phyloP scores from a whole-genome alignment of 2,329 filamentous ascomycete species.

The Monilinia aucupariae region DNA sequence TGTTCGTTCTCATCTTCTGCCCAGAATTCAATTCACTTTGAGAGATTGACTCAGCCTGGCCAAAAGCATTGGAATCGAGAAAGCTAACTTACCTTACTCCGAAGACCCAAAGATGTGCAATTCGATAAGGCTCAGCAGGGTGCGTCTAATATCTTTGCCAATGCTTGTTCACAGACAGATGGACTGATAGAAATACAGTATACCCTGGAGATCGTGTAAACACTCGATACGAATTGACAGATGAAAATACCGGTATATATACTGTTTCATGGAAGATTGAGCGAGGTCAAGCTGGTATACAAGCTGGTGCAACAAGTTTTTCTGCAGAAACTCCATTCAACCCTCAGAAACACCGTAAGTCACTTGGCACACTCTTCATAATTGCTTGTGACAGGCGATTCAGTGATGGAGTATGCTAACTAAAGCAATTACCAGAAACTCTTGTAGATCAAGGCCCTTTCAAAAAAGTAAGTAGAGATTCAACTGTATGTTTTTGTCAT shows the following conservation, averaged over 20 bases:
- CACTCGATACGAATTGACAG: neutral
- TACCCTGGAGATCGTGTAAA: constrained; percentile 1
- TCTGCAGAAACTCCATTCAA: neutral
- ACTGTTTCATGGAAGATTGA: neutral
- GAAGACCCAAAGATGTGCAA: neutral
- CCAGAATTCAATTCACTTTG: neutral
- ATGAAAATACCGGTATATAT: neutral
- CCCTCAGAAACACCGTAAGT: constrained; percentile 1
- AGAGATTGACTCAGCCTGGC: neutral
- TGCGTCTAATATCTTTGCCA: neutral
- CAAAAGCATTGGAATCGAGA: neutral
- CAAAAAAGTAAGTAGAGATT: neutral
- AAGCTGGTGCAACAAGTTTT: neutral
- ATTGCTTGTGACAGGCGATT: too few relatives aligned
- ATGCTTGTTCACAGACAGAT: neutral
- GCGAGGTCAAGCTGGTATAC: neutral
- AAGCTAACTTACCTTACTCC: neutral
- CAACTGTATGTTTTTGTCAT: neutral
- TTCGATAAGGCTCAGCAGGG: constrained; percentile 1
- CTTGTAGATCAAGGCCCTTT: neutral
- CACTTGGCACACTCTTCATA: neutral
- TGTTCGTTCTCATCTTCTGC: neutral
- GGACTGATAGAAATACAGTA: neutral
- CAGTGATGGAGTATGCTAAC: neutral
- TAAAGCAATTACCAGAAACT: neutral